phyloP scores from a whole-genome alignment of 2,329 filamentous ascomycete species.

The Xylaria sp. region DNA sequence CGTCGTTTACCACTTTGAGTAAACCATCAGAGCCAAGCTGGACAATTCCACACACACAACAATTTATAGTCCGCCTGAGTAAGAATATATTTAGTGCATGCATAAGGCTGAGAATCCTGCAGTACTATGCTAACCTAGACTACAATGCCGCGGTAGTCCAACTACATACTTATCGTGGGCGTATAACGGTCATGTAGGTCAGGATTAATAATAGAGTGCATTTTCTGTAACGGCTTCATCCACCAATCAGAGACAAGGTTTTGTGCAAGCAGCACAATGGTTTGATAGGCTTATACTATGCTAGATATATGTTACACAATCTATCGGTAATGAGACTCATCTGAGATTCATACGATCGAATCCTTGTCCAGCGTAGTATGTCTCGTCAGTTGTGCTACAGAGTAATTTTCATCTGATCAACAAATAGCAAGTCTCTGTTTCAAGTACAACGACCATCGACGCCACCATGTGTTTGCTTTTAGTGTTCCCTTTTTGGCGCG shows the following conservation, averaged over 20 bases:
- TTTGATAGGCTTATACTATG: not conserved
- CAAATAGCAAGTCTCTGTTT: slow-evolving; percentile 20
- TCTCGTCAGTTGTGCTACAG: not conserved
- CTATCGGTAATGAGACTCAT: not conserved
- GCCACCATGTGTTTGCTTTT: slow-evolving; percentile 16
- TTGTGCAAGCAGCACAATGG: not conserved
- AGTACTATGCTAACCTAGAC: not conserved
- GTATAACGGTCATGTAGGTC: not conserved
- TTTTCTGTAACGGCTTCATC: not conserved
- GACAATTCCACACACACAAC: not conserved
- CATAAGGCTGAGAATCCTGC: slow-evolving; percentile 23
- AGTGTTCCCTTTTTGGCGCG: not conserved
- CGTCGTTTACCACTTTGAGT: not conserved
- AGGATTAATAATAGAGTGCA: not conserved
- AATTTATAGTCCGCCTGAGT: not conserved
- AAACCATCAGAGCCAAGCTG: not conserved
- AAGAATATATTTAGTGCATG: slow-evolving; percentile 19
- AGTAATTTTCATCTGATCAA: slow-evolving; percentile 7
- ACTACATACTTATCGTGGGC: not conserved
- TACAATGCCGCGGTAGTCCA: not conserved
- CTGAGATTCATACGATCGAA: not conserved
- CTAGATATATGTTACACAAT: not conserved
- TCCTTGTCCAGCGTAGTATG: slow-evolving; percentile 1
- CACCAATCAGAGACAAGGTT: no score
- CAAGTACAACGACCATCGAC: slow-evolving; percentile 23